Conservation (phyloP, 371 early-diverging fungal species). For the Mortierella sp. region DNA sequence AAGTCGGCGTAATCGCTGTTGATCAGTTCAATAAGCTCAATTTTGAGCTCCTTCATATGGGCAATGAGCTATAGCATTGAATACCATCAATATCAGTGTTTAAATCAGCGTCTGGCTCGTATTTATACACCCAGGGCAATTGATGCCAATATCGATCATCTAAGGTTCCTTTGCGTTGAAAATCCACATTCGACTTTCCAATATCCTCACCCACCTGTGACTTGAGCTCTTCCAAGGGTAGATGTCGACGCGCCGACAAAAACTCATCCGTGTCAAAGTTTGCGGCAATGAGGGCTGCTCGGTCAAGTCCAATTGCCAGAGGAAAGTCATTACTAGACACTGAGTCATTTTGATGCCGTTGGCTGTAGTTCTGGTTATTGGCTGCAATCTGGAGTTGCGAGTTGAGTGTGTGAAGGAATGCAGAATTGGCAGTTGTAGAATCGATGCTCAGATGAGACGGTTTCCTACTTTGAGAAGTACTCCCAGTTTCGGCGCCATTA, state of each 20-base stretch:
- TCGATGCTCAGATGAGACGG: slow-evolving; percentile 55
- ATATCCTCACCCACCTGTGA: slow-evolving; percentile 57
- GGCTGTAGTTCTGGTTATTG: slow-evolving; percentile 13
- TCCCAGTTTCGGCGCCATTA: neutral
- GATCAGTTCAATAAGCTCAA: slow-evolving; percentile 84
- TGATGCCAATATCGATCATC: no score
- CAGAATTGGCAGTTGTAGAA: slow-evolving; percentile 42
- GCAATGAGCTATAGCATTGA: slow-evolving; percentile 58
- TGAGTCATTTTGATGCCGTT: slow-evolving; percentile 19
- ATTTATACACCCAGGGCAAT: neutral
- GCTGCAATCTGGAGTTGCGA: slow-evolving; percentile 48
- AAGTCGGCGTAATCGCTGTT: slow-evolving; percentile 87
- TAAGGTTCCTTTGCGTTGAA: neutral
- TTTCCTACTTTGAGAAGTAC: slow-evolving; percentile 19
- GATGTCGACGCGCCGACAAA: slow-evolving; percentile 73
- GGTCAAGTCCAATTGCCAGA: slow-evolving; percentile 61
- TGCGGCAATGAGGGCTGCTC: slow-evolving; percentile 62
- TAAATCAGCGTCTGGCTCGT: neutral
- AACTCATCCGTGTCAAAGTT: slow-evolving; percentile 74
- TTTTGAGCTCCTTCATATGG: slow-evolving; percentile 73
- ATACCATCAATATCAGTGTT: neutral
- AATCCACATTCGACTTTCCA: neutral
- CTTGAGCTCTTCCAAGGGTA: slow-evolving; percentile 76
- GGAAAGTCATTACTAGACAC: slow-evolving; percentile 35
- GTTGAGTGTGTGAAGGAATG: slow-evolving; percentile 51